Evolutionary conservation across 2,329 filamentous ascomycete species (phyloP).

Genomic region (Ophiostoma fasciatum): DNA sequence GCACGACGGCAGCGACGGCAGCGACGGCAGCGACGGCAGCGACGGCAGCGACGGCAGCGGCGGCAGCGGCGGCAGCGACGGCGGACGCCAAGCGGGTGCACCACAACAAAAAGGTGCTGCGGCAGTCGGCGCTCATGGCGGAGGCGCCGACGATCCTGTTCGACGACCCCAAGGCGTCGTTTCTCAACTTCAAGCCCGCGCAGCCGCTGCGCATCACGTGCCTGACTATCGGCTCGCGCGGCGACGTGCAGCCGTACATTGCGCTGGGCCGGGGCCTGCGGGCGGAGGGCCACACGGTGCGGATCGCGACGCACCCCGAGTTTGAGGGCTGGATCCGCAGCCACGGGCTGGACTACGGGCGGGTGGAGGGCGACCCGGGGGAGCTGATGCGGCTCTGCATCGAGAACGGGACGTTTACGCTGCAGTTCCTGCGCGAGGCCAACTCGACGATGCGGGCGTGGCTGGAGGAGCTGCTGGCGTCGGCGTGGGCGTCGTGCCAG

Average conservation of each 20-base stretch:
- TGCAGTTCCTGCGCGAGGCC: conserved; percentile 76
- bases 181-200: conserved; percentile 79
- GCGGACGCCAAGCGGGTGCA: not conserved
- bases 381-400: conserved; percentile 95
- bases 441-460: conserved; percentile 82
- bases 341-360: conserved; percentile 87
- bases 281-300: conserved; percentile 71
- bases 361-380: conserved; percentile 78
- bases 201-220: conserved; percentile 75
- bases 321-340: conserved; percentile 79
- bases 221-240: conserved; percentile 86
- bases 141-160: conserved; percentile 68
- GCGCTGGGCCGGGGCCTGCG: conserved; percentile 82
- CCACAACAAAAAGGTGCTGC: conserved; percentile 31
- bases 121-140: conserved; percentile 26
- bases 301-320: conserved; percentile 83
- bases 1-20: not conserved
- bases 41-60: not conserved
- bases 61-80: not conserved
- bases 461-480: conserved; percentile 76
- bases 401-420: conserved; percentile 93
- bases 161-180: conserved; percentile 75
- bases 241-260: conserved; percentile 96
- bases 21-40: not conserved
- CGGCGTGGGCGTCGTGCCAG: conserved; percentile 72